Conservation (phyloP, 2,329 filamentous ascomycete species). For the Paramyrothecium roridum region DNA sequence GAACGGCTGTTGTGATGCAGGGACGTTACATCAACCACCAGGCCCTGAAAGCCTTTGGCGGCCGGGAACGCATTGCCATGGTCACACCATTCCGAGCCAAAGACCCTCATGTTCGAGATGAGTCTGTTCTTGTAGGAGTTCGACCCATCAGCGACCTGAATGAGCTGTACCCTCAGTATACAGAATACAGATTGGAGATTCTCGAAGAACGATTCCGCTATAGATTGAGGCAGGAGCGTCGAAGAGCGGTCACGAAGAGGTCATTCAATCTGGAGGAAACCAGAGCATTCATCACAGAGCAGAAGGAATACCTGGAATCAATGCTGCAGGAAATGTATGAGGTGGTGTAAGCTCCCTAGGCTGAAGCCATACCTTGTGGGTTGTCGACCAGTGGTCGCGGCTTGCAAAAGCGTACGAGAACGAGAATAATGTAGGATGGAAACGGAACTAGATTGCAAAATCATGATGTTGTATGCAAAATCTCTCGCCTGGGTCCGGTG, state of each 20-base stretch:
- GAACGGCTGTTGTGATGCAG: conserved; percentile 62
- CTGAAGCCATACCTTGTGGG: too few species aligned
- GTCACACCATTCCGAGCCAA: conserved; percentile 64
- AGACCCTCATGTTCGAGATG: conserved; percentile 51
- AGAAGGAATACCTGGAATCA: background rate
- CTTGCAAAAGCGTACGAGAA: too few species aligned
- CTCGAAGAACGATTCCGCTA: conserved; percentile 50
- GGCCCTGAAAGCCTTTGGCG: conserved; percentile 55
- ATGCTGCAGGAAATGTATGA: background rate
- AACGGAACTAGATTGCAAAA: too few species aligned
- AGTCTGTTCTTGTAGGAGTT: conserved; percentile 58
- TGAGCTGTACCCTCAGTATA: conserved; percentile 59
- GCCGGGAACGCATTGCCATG: conserved; percentile 61
- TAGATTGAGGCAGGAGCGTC: conserved; percentile 6
- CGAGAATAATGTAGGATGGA: too few species aligned
- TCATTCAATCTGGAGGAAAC: background rate
- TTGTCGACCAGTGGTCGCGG: too few species aligned
- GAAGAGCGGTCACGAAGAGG: background rate
- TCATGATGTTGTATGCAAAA: too few species aligned
- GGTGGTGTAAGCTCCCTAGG: too few species aligned
- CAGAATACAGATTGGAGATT: conserved; percentile 60
- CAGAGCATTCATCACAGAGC: background rate
- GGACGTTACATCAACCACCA: conserved; percentile 66
- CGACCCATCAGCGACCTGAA: conserved; percentile 54
- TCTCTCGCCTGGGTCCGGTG: too few species aligned